Percentiles rank a stretch among this genome's conserved stretches.
These are phyloP conservation scores for Luffa acutangula DNA, from an alignment of 306 rosid genomes.

Conservation along the genomic window DNA sequence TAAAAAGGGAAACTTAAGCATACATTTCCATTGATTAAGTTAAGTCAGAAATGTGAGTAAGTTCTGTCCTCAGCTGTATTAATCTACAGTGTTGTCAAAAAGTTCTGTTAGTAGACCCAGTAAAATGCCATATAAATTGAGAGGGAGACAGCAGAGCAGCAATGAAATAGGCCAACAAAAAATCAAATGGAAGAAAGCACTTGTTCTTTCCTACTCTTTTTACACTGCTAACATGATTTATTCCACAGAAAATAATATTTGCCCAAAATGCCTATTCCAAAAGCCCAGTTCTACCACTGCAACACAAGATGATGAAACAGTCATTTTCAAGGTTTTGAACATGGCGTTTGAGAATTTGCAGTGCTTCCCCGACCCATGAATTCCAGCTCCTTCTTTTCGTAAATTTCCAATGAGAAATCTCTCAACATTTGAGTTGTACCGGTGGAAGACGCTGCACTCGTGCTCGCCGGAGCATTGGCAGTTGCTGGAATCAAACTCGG, in stretches of 20 bases:
- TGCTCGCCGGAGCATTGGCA: neutral
- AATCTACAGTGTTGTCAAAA: neutral
- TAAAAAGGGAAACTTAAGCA: neutral
- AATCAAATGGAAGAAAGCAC: neutral
- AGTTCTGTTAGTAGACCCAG: neutral
- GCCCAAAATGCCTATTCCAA: neutral
- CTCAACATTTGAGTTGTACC: constrained; percentile 43
- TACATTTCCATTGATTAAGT: neutral
- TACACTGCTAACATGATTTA: neutral
- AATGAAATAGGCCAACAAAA: neutral
- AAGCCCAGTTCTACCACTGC: neutral
- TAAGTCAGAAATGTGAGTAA: neutral
- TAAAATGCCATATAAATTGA: neutral
- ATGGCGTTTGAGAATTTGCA: constrained; percentile 28
- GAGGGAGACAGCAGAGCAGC: neutral
- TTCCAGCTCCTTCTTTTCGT: constrained; percentile 68
- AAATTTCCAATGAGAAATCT: constrained; percentile 57
- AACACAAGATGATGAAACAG: neutral
- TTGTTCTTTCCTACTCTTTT: neutral
- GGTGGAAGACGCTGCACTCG: neutral
- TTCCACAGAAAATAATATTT: neutral
- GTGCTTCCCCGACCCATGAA: constrained; percentile 34
- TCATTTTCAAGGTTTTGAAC: constrained; percentile 30
- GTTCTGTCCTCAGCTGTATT: neutral
- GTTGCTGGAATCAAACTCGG: constrained; percentile 25